Evolutionary conservation across 2,329 filamentous ascomycete species (phyloP).

Genomic region (Apiospora hydei): DNA sequence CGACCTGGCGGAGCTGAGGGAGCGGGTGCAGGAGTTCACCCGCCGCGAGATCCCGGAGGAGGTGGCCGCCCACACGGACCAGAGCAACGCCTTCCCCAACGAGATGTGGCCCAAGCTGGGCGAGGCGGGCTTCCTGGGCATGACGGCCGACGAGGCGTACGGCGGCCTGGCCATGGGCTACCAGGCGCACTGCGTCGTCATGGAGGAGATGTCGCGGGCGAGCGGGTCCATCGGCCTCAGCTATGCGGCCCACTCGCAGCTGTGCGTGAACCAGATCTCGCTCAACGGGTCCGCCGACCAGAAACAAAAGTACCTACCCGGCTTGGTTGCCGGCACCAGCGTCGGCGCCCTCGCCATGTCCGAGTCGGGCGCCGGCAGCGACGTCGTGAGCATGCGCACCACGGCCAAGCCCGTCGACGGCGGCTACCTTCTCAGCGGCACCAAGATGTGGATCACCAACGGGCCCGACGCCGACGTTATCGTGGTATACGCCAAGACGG

Average conservation of each 20-base stretch:
- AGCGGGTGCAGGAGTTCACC: conserved; percentile 87
- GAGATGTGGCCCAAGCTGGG: conserved; percentile 95
- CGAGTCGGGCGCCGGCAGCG: conserved; percentile 87
- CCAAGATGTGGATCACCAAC: conserved; percentile 99
- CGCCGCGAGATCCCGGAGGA: conserved; percentile 86
- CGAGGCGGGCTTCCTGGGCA: conserved; percentile 87
- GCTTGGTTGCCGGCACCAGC: conserved; percentile 78
- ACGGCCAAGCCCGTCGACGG: conserved; percentile 82
- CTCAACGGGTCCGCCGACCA: conserved; percentile 84
- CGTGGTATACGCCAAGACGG: conserved; percentile 96
- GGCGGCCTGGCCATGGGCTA: conserved; percentile 93
- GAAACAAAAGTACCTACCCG: conserved; percentile 82
- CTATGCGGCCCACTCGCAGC: conserved; percentile 94
- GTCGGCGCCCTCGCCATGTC: conserved; percentile 95
- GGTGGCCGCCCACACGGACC: conserved; percentile 83
- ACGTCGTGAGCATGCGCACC: conserved; percentile 96
- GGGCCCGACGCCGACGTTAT: conserved; percentile 92
- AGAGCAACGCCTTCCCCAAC: conserved; percentile 84
- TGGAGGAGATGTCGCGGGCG: conserved; percentile 93
- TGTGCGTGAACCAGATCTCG: conserved; percentile 96
- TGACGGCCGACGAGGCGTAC: conserved; percentile 91
- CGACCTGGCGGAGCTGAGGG: conserved; percentile 82
- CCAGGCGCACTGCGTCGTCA: conserved; percentile 92
- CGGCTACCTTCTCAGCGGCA: conserved; percentile 85
- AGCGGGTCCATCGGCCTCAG: conserved; percentile 85